Evolutionary conservation across 495 filamentous ascomycete species (phyloP), one percentile per base, ranked within the genome.

Genomic region (Talaromyces nanjingensis): DNA sequence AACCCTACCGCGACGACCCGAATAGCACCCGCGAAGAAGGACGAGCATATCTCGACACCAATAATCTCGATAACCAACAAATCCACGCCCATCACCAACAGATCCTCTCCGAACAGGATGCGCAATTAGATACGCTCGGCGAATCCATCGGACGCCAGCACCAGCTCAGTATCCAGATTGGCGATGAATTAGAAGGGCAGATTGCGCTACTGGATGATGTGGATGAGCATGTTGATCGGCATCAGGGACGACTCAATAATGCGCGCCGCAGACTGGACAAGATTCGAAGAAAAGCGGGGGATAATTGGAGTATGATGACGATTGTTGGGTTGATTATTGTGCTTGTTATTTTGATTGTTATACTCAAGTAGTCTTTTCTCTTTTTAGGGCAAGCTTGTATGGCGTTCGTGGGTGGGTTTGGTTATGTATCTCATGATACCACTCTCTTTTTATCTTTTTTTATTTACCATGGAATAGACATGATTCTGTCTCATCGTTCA

Each of bases 111-210:
- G 86, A 97, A 62, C 96, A 98, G 72, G 94, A 98, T 70, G 90
- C 92, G 64, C 91, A 94, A 70, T 79, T 98, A n/a, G 94, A 98
- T 72, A 76, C 84, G 58, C 81, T 98, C 25, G 91, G 92, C 9
- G 85, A 86, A 66, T 91, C 86, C 62, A 97, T 98, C 67, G 84
- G 89, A n/a, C 87, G 93, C 57, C 94, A 98, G 75, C 83, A 96
- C 58, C 91, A 98, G 76, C 79, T 98, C 67, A 91, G 88, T 67
- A 94, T 97, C 71, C 91, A 92, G 79, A 98, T 98, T 71, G 94
- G 94, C 25, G 90, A 98, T 72, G 94, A 98, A 80, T 79, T 98
- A 25, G 94, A 98, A 65, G 86, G 85, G 65, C 94, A 98, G 70
- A 90, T 94, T 24, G 76, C 87, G 70, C 77, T 98, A 78, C 79